These are phyloP conservation scores for Leccinellum rugosiceps DNA, from an alignment of 768 basidiomycete species.

Conservation along the genomic window DNA sequence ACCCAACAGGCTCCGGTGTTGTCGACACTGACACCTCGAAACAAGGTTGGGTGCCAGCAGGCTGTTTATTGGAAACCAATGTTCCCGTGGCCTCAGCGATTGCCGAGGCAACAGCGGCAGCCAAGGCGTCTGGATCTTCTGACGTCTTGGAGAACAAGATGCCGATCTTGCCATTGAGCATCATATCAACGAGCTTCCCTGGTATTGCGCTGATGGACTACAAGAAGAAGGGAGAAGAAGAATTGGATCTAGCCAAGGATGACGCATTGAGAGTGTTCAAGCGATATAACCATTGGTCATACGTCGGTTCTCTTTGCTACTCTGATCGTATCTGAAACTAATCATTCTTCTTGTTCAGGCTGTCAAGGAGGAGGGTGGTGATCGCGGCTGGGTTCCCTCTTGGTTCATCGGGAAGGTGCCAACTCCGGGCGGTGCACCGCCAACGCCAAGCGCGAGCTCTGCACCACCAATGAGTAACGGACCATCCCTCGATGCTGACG, in stretches of 20 bases:
- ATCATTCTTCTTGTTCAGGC: conserved; percentile 49
- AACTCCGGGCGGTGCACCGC: conserved; percentile 40
- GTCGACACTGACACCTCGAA: conserved; percentile 74
- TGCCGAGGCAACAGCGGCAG: conserved; percentile 72
- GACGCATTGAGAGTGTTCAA: conserved; percentile 92
- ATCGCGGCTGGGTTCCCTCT: conserved; percentile 96
- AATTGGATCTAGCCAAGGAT: conserved; percentile 85
- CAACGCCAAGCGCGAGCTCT: conserved; percentile 48
- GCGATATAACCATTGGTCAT: conserved; percentile 97
- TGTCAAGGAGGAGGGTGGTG: conserved; percentile 90
- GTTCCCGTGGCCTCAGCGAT: conserved; percentile 88
- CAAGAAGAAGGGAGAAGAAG: conserved; percentile 89
- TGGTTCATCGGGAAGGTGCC: conserved; percentile 95
- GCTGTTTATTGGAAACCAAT: conserved; percentile 90
- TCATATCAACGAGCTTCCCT: conserved; percentile 97
- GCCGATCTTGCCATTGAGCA: conserved; percentile 85
- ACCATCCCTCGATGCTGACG: conserved; percentile 36
- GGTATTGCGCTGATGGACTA: conserved; percentile 97
- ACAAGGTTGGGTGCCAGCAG: conserved; percentile 98
- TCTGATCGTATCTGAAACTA: background rate
- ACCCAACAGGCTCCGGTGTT: conserved; percentile 78
- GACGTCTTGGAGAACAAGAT: conserved; percentile 48
- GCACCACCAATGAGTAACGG: conserved; percentile 32
- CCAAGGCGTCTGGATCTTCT: conserved; percentile 43
- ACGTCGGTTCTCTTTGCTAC: conserved; percentile 46